phyloP scores from a whole-genome alignment of 805 yeast genomes.

The Zygotorulaspora chibaensis region DNA sequence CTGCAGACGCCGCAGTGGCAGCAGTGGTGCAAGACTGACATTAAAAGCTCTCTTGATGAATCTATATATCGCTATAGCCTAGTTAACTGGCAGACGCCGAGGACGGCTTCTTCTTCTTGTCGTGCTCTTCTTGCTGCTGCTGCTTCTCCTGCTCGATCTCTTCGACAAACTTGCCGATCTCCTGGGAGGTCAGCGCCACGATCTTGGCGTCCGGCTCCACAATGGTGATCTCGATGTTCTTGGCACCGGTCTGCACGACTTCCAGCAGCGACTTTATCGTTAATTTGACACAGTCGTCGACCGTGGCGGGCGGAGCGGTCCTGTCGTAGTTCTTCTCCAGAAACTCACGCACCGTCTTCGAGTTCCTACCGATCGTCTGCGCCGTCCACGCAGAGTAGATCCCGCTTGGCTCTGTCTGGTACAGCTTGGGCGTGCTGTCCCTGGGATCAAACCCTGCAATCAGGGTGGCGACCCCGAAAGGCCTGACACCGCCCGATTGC shows the following conservation, averaged over 20 bases:
- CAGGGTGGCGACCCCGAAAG: conserved; percentile 92
- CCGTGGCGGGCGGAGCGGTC: conserved; percentile 50
- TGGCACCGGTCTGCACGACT: conserved; percentile 97
- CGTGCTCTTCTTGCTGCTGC: conserved; percentile 73
- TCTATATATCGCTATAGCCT: too few species aligned
- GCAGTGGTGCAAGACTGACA: too few species aligned
- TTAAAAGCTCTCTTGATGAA: too few species aligned
- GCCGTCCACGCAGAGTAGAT: conserved; percentile 98
- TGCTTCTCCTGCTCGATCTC: conserved; percentile 84
- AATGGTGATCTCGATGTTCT: conserved; percentile 88
- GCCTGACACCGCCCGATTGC: conserved; percentile 97
- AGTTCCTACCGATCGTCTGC: conserved; percentile 90
- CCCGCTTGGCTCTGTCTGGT: conserved; percentile 96
- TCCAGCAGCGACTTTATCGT: conserved; percentile 85
- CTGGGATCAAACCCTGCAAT: conserved; percentile 89
- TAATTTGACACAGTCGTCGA: conserved; percentile 69
- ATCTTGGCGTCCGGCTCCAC: conserved; percentile 66
- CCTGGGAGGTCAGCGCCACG: conserved; percentile 59
- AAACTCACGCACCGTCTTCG: conserved; percentile 92
- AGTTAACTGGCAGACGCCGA: neutral
- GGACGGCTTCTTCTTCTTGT: conserved; percentile 36
- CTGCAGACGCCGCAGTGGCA: too few species aligned
- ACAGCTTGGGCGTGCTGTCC: conserved; percentile 74
- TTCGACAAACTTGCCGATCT: conserved; percentile 68
- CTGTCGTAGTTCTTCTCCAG: conserved; percentile 79